A percentile compares a stretch with the other conserved stretches of the same genome.
Conservation (phyloP, 192 early-diverging fungal genomes). For the Mortierella antarctica region DNA sequence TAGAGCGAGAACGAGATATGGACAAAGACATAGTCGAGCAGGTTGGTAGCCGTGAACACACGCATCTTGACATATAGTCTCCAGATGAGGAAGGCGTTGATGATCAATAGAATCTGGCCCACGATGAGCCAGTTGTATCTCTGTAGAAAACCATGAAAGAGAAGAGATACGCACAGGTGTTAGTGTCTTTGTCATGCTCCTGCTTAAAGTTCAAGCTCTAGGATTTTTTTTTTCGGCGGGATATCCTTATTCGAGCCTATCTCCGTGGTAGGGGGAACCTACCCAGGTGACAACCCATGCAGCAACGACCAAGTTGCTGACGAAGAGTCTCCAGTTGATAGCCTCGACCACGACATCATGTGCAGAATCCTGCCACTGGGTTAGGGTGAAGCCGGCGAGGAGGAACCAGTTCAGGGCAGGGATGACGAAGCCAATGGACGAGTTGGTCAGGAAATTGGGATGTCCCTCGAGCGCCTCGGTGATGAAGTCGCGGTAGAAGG, state of each 20-base stretch:
- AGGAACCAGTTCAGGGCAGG: conserved; percentile 44
- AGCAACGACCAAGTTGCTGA: conserved; percentile 26
- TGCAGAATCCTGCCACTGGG: conserved; percentile 49
- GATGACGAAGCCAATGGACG: conserved; percentile 27
- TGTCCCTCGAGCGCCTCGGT: not conserved
- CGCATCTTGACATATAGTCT: conserved; percentile 33
- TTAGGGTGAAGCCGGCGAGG: conserved; percentile 34
- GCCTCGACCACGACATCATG: conserved; percentile 49
- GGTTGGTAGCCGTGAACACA: conserved; percentile 40
- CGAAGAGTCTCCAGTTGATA: conserved; percentile 36
- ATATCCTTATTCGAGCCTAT: not conserved
- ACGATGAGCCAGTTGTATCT: conserved; percentile 30
- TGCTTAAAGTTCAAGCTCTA: not conserved
- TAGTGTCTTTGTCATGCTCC: not conserved
- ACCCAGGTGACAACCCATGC: conserved; percentile 44
- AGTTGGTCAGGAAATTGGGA: conserved; percentile 40
- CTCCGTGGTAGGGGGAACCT: conserved; percentile 8
- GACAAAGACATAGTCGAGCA: conserved; percentile 36
- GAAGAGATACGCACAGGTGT: not conserved
- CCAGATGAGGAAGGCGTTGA: conserved; percentile 39
- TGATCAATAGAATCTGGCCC: conserved; percentile 29
- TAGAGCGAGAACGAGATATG: conserved; percentile 49
- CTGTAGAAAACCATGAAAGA: conserved; percentile 2
- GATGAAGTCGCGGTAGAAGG: conserved; percentile 26
- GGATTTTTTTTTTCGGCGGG: conserved; percentile 1